phyloP scores from a whole-genome alignment of 2,329 filamentous ascomycete genomes.

The Fusarium sp. region DNA sequence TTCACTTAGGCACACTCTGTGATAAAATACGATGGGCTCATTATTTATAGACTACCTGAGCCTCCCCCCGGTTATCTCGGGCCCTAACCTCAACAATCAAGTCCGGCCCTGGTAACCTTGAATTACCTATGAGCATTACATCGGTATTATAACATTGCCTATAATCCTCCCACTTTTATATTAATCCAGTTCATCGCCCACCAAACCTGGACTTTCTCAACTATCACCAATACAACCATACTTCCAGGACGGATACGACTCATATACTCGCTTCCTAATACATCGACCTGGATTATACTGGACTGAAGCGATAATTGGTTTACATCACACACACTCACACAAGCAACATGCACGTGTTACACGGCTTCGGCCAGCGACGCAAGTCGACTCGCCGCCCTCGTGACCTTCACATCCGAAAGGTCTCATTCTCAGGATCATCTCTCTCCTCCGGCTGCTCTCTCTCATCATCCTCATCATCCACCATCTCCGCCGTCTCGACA shows the following conservation, averaged over 20 bases:
- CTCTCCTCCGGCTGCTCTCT: conserved; percentile 57
- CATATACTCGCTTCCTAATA: conserved; percentile 1
- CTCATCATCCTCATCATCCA: conserved; percentile 53
- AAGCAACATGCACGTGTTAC: conserved; percentile 56
- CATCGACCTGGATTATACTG: conserved; percentile 5
- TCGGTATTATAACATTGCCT: conserved; percentile 27
- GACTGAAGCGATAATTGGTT: conserved; percentile 4
- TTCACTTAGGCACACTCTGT: conserved; percentile 6
- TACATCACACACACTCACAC: conserved; percentile 6
- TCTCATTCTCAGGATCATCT: conserved; percentile 59
- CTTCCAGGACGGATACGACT: conserved; percentile 18
- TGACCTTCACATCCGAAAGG: conserved; percentile 59
- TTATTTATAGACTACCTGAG: conserved; percentile 43
- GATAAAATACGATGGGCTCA: conserved; percentile 35
- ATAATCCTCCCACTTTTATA: conserved; percentile 22
- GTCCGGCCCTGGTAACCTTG: conserved; percentile 29
- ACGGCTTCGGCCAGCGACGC: conserved; percentile 56
- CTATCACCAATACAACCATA: not conserved
- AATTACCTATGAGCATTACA: conserved; percentile 34
- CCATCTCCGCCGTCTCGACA: conserved; percentile 43
- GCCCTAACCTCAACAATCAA: conserved; percentile 22
- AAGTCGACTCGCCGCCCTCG: conserved; percentile 54
- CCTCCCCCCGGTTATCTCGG: conserved; percentile 34
- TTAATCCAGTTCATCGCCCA: conserved; percentile 16
- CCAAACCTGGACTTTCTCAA: not conserved